Percentiles rank a stretch among this genome's conserved stretches.
These are phyloP conservation scores for Sordariomycetes sp. DNA, from an alignment of 2,329 filamentous ascomycete genomes.

Conservation along the genomic window DNA sequence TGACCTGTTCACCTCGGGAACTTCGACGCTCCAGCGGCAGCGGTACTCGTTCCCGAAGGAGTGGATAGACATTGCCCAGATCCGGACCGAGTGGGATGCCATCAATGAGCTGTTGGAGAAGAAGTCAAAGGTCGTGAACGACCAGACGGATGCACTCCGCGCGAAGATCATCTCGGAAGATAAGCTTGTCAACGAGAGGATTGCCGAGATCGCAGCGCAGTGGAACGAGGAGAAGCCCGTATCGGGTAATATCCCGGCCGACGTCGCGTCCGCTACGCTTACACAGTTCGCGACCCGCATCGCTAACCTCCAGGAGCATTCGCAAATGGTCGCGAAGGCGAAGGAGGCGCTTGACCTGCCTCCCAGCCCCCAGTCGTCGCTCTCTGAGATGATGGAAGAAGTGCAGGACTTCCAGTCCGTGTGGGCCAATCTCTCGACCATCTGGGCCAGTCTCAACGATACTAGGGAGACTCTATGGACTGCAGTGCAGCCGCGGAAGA, in stretches of 20 bases:
- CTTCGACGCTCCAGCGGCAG: conserved; percentile 81
- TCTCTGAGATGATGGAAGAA: conserved; percentile 81
- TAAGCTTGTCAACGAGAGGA: conserved; percentile 78
- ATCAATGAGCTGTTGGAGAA: conserved; percentile 83
- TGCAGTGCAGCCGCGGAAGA: conserved; percentile 86
- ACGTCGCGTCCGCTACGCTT: conserved; percentile 73
- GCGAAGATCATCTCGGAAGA: conserved; percentile 94
- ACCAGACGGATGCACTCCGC: conserved; percentile 87
- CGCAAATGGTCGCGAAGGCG: conserved; percentile 86
- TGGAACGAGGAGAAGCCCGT: conserved; percentile 98
- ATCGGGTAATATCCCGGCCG: conserved; percentile 82
- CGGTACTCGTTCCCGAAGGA: conserved; percentile 87
- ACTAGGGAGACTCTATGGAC: conserved; percentile 89
- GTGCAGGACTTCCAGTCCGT: conserved; percentile 98
- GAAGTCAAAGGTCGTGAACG: conserved; percentile 90
- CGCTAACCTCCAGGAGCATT: conserved; percentile 72
- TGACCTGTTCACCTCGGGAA: conserved; percentile 88
- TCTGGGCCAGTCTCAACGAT: conserved; percentile 93
- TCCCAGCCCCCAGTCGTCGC: conserved; percentile 62
- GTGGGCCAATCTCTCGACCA: conserved; percentile 88
- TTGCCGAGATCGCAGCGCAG: conserved; percentile 67
- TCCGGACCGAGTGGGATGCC: conserved; percentile 90
- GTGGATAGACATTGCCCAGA: conserved; percentile 92
- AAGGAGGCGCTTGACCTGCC: conserved; percentile 94
- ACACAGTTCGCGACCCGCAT: conserved; percentile 74